Base-by-base conservation (phyloP, 73 alveolate species). In the Blepharisma stoltei region DNA sequence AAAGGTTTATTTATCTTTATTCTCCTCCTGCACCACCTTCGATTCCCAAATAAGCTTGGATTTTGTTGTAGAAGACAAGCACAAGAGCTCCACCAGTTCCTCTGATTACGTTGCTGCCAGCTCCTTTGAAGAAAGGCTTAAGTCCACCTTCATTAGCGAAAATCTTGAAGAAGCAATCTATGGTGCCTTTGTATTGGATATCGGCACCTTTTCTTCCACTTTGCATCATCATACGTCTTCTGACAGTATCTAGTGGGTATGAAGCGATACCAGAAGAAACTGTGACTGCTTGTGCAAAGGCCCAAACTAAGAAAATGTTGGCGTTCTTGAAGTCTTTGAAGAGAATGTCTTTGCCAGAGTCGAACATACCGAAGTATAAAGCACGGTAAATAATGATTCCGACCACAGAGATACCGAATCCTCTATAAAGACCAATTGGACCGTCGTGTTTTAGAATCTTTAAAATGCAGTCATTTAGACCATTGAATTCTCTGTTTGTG, bases 141-240 rank as follows among this genome's bases (percentile, higher is more conserved):
- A 75, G 14, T 14, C 98, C 98, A 52, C 66, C 66, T 79, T 92
- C 95, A 21, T 83, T 86, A 7, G 71, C 41, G 20, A 77, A 5
- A 55, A 92, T 92, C 70, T 87, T 83, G 14, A 43, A 37, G 79
- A 81, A 71, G 77, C 96, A 90, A 60, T 88, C 92, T 23, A 78
- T 20, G 23, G 95, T 80, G 18, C 86, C 85, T 20, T 76, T 68
- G 82, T 89, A 89, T 54, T 52, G 54, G 49, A 60, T 67, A 60
- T 60, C 73, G 41, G 41, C 41, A 32, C 41, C 41, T 53, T 77
- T 85, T 78, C 55, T 84, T 70, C 97, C 97, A 9, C 91, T 77
- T 68, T 80, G 81, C 96, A 92, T 92, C 97, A 92, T 92, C 54
- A 92, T 71, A 80, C 96, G 87, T 75, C 95, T 89, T 78, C 98